These are phyloP conservation scores for Penicillium cataractarum DNA, from an alignment of 495 filamentous ascomycete species.

Conservation along the genomic window DNA sequence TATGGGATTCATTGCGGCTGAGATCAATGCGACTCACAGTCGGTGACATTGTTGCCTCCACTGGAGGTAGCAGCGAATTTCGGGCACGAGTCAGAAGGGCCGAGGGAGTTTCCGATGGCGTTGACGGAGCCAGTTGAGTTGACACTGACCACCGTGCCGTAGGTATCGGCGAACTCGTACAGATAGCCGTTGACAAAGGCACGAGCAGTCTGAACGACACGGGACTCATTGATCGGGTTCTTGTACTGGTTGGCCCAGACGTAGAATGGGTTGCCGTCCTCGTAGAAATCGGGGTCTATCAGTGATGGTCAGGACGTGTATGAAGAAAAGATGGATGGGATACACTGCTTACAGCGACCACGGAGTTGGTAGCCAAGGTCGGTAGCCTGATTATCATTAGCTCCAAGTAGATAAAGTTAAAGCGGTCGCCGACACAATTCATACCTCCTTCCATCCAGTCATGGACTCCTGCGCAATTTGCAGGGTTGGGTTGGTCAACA, in stretches of 20 bases:
- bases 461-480: conserved; percentile 56
- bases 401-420: background rate
- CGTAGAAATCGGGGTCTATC: conserved; percentile 57
- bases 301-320: background rate
- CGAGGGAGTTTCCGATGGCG: conserved; percentile 56
- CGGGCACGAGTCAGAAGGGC: conserved; percentile 59
- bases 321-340: background rate
- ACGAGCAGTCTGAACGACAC: conserved; percentile 46
- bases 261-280: conserved; percentile 54
- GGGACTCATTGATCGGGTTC: conserved; percentile 43
- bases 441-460: conserved; percentile 58
- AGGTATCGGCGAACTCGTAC: conserved; percentile 46
- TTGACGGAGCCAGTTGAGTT: conserved; percentile 46
- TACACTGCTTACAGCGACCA: conserved; percentile 22
- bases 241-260: conserved; percentile 63
- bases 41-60: conserved; percentile 42
- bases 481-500: conserved; percentile 47
- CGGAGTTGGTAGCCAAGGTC: conserved; percentile 27
- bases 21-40: conserved; percentile 23
- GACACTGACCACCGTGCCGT: conserved; percentile 54
- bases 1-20: background rate
- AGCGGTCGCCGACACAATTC: too few relatives aligned
- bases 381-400: conserved; percentile 25
- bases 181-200: conserved; percentile 59
- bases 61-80: conserved; percentile 46